A percentile compares a stretch with the other conserved stretches of the same genome.
These are phyloP conservation scores for Penicillium brasilianum DNA, from an alignment of 2,329 filamentous ascomycete genomes.

Conservation along the genomic window DNA sequence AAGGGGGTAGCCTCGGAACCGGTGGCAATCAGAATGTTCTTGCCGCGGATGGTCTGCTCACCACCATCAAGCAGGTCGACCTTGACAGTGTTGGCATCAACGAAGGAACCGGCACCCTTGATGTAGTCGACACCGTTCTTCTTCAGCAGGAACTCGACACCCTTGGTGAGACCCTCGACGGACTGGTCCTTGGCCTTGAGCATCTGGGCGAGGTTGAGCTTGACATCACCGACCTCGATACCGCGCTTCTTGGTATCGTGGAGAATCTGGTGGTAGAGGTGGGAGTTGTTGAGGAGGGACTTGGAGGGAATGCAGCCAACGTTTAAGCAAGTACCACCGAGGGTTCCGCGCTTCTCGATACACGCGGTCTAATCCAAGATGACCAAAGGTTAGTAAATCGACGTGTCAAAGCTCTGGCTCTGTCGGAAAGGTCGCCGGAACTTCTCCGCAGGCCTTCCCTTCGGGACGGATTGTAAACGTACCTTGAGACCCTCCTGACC, in stretches of 20 bases:
- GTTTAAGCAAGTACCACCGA: conserved; percentile 97
- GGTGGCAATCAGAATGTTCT: conserved; percentile 98
- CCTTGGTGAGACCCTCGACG: conserved; percentile 87
- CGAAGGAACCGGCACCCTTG: conserved; percentile 88
- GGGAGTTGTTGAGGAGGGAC: conserved; percentile 98
- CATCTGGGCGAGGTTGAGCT: conserved; percentile 91
- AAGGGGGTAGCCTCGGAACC: conserved; percentile 95
- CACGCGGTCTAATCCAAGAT: conserved; percentile 74
- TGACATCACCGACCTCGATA: conserved; percentile 96
- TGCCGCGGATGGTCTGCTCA: conserved; percentile 82
- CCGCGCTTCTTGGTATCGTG: conserved; percentile 97
- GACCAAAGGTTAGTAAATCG: conserved; percentile 19
- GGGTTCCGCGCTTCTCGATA: conserved; percentile 94
- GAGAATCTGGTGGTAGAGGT: conserved; percentile 94
- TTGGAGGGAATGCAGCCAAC: conserved; percentile 99
- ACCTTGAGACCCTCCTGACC: conserved; percentile 97
- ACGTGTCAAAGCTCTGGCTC: conserved; percentile 1
- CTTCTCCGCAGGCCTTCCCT: not conserved
- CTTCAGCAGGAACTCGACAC: conserved; percentile 97
- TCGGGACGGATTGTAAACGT: conserved; percentile 31
- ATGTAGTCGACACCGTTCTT: conserved; percentile 99
- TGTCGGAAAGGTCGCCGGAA: not conserved
- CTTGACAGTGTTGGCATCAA: conserved; percentile 88
- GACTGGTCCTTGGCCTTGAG: conserved; percentile 99
- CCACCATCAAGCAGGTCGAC: conserved; percentile 90